Evolutionary conservation across 2,329 filamentous ascomycete species (phyloP).

Genomic region (Colletotrichum agaves): DNA sequence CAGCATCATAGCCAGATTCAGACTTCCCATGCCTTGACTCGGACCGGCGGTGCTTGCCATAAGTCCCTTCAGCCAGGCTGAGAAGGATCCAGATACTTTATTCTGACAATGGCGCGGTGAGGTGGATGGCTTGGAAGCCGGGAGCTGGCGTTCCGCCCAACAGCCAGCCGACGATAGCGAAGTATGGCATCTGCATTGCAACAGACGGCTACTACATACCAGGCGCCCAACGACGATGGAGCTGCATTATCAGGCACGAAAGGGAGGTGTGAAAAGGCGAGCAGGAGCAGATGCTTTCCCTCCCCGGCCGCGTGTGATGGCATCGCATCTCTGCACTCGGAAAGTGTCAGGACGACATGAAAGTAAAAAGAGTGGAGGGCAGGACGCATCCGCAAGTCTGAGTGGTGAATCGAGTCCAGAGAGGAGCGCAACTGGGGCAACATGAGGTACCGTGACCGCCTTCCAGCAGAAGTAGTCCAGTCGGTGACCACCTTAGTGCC

Average conservation of each 20-base stretch:
- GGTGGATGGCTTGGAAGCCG: conserved; percentile 1
- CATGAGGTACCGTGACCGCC: conserved; percentile 13
- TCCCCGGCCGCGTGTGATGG: conserved; percentile 15
- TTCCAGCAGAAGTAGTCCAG: neutral
- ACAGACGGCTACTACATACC: neutral
- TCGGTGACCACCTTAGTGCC: neutral
- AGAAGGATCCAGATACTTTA: conserved; percentile 15
- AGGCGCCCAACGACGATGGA: neutral
- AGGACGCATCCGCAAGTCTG: neutral
- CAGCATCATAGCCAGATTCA: conserved; percentile 26
- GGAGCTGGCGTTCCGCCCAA: conserved; percentile 7
- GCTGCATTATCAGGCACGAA: neutral
- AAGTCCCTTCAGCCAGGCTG: conserved; percentile 15
- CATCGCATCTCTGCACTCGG: conserved; percentile 23
- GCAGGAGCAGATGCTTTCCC: neutral
- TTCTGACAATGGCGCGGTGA: conserved; percentile 15
- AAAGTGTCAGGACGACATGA: conserved; percentile 25
- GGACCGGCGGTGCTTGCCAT: conserved; percentile 28
- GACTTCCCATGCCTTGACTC: conserved; percentile 28
- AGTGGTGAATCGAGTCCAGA: conserved; percentile 1
- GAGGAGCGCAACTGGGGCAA: conserved; percentile 12
- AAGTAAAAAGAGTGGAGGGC: conserved; percentile 34
- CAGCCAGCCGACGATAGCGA: neutral
- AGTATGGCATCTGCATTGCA: neutral
- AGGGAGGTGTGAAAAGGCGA: neutral